Base-by-base conservation (phyloP, 805 yeast genomes). In the Blastobotrys mokoenaii region DNA sequence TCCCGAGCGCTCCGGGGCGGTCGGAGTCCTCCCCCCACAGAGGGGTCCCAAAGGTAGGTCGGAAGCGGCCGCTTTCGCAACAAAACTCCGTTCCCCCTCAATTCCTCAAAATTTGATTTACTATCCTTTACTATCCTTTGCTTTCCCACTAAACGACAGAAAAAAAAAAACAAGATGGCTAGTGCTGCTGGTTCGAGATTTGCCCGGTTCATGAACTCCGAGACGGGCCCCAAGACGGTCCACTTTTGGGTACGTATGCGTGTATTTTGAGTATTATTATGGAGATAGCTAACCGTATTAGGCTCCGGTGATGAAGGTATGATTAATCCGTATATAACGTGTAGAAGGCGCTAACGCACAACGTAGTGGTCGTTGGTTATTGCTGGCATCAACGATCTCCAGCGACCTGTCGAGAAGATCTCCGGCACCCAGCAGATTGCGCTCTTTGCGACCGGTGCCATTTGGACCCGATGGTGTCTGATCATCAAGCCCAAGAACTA, bases 381-480 rank as follows among this genome's bases (percentile, higher is more conserved):
- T 55, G 98, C 98, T 12, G 97, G 98, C 47, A 72, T 86, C 51
- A 81, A 74, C 59, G 98, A 90, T 65, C 69, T 83, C 51, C 73
- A 77, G 51, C 81, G 97, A 68, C 97, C 98, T 1, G 96, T 87
- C 34, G 96, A 90, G 59, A 81, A 82, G 58, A 73, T 90, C 41
- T 81, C 93, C 32, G 96, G 97, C 47, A 81, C 95, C 18, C 95
- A 85, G 66, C 89, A 84, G 68, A 62, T 78, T 38, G 95, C 97
- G 1, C 72, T 90, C 47, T 74, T 84, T 56, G 88, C 89, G 40
- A 90, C 98, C 1, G 98, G 97, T 45, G 78, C 79, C 44, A 87
- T 90, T 57, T 90, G 98, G 98, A 90, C 98, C 31, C 79, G 98
- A 65, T 90, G 97, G 97, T 88, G 96, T 12, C 77, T 89, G 67